phyloP scores from a whole-genome alignment of 2,329 filamentous ascomycete species.

The Diaporthe capsici region DNA sequence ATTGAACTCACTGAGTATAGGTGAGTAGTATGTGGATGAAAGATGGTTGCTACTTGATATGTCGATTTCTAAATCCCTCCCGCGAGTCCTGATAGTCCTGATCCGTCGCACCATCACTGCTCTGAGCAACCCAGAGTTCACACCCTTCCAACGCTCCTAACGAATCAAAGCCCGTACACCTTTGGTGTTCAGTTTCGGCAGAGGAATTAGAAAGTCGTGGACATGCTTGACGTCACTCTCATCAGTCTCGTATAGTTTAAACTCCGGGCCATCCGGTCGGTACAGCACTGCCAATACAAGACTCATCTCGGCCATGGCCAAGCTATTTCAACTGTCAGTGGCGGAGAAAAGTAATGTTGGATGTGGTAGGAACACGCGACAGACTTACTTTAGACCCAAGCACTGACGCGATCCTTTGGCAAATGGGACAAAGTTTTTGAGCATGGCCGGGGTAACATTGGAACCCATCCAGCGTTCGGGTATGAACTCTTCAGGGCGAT shows the following conservation, averaged over 20 bases:
- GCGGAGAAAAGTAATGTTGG: no score
- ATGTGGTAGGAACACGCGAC: no score
- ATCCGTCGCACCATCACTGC: no score
- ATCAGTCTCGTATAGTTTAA: slow-evolving; percentile 5
- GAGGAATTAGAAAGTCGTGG: not conserved
- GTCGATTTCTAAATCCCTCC: no score
- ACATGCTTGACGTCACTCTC: slow-evolving; percentile 2
- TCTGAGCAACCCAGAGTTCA: no score
- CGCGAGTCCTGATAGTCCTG: no score
- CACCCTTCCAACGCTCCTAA: not conserved
- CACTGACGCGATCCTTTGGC: slow-evolving; percentile 43
- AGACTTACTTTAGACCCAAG: slow-evolving; percentile 12
- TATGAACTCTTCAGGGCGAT: slow-evolving; percentile 14
- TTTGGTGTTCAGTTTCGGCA: not conserved
- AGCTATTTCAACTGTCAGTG: slow-evolving; percentile 41
- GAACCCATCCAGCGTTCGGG: slow-evolving; percentile 14
- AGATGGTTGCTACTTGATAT: no score
- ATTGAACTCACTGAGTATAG: no score
- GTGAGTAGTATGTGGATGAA: no score
- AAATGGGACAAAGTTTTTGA: slow-evolving; percentile 8
- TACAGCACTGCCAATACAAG: not conserved
- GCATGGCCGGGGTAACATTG: not conserved
- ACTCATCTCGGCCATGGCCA: slow-evolving; percentile 55
- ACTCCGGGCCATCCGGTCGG: not conserved
- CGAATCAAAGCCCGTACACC: not conserved